Base-by-base conservation (phyloP, 768 basidiomycete species). In the Floccularia luteovirens region DNA sequence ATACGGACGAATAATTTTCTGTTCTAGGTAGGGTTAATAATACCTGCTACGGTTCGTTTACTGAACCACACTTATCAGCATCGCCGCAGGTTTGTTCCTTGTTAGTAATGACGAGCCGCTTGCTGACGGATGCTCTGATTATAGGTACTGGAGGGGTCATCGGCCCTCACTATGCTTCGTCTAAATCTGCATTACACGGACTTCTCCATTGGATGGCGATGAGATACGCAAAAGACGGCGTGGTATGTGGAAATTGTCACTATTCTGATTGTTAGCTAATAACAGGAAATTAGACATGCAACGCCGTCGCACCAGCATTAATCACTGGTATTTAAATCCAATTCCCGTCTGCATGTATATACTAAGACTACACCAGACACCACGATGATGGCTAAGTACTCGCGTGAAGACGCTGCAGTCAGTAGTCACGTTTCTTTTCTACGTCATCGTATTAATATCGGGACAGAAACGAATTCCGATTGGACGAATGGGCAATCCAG, bases 161-260 rank as follows among this genome's bases (percentile, higher is more conserved):
- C 31, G 75, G 75, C 0, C 74, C 75, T 0, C 75, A 77, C 42
- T 75, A 77, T 39, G 72, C 75, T 4, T 74, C 72, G 0, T 74
- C 74, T 0, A 77, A 77, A 43, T 66, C 72, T 1, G 75, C 73
- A 2, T 46, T 75, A 43, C 73, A 75, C 44, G 75, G 75, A 0
- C 57, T 75, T 4, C 54, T 75, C 25, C 75, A 75, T 44, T 75
- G 75, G 75, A 53, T 75, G n/a, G 67, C 74, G 5, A 55, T 53
- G 35, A 57, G 72, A 25, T 70, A 75, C 44, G 66, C 67, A 11
- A 69, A 69, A 44, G 66, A 69, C 10, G 74, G 74, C 10, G 62
- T 77, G 35, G 74, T 74, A 47, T 31, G 67, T 52, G 5, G 8
- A 34, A n/a, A 14, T 2, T 23, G 6, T 7, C 11, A 23, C 11